phyloP scores from a whole-genome alignment of 257 asterid species.

The Asclepias syriaca region DNA sequence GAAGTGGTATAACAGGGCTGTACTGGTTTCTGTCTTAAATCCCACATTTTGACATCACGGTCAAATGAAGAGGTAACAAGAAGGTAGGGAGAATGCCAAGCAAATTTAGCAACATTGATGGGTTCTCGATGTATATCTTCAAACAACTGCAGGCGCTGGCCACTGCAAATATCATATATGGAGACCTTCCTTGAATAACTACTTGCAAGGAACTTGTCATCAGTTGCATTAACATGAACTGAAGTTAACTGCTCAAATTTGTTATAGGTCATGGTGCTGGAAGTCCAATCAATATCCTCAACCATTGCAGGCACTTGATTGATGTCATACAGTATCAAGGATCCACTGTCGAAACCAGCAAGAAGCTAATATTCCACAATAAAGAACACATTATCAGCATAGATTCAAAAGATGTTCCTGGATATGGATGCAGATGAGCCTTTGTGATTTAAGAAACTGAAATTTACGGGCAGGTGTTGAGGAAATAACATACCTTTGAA shows the following conservation, averaged over 20 bases:
- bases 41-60: slow-evolving; percentile 82
- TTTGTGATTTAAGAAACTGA: background rate
- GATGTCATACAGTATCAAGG: slow-evolving; percentile 67
- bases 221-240: slow-evolving; percentile 68
- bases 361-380: slow-evolving; percentile 47
- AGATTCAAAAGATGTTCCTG: background rate
- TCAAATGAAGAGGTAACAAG: slow-evolving; percentile 84
- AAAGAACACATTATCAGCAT: slow-evolving; percentile 18
- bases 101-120: slow-evolving; percentile 73
- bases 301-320: slow-evolving; percentile 18
- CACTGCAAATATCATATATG: slow-evolving; percentile 55
- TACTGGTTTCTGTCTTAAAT: slow-evolving; percentile 50
- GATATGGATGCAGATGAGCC: background rate
- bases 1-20: slow-evolving; percentile 60
- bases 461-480: background rate
- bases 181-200: slow-evolving; percentile 79
- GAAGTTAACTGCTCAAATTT: slow-evolving; percentile 78
- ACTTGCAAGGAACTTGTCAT: slow-evolving; percentile 65
- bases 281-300: slow-evolving; percentile 23
- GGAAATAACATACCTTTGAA: slow-evolving; percentile 46
- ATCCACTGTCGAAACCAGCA: slow-evolving; percentile 71
- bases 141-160: slow-evolving; percentile 48
- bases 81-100: slow-evolving; percentile 59
- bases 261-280: slow-evolving; percentile 36
- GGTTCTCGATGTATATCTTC: slow-evolving; percentile 66